These are phyloP conservation scores for Fragosphaeria purpurea DNA, from an alignment of 2,329 filamentous ascomycete genomes.

Conservation along the genomic window DNA sequence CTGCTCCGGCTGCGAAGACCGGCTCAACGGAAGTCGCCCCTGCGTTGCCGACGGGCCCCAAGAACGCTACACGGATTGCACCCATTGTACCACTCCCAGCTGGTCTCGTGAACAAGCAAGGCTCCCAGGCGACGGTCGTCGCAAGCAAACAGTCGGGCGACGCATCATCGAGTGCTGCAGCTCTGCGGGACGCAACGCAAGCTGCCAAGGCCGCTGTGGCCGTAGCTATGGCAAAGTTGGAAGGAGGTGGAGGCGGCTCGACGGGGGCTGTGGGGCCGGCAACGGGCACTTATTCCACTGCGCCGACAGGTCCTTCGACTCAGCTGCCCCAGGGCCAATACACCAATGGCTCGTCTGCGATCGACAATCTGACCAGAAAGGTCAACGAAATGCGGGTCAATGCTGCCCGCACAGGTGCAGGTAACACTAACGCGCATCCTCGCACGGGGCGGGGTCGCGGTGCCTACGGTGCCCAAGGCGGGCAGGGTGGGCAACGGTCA, in stretches of 20 bases:
- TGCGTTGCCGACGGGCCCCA: conserved; percentile 30
- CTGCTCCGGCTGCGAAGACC: not conserved
- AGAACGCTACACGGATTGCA: conserved; percentile 43
- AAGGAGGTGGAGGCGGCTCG: conserved; percentile 24
- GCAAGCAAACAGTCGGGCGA: conserved; percentile 29
- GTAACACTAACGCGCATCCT: conserved; percentile 8
- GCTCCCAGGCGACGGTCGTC: conserved; percentile 21
- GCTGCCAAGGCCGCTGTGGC: conserved; percentile 70
- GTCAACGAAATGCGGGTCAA: conserved; percentile 68
- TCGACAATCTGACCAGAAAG: conserved; percentile 65
- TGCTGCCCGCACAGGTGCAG: conserved; percentile 40
- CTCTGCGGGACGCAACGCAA: conserved; percentile 58
- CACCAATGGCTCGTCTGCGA: conserved; percentile 31
- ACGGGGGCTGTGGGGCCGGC: conserved; percentile 1
- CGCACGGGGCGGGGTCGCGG: conserved; percentile 28
- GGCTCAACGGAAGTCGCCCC: conserved; percentile 16
- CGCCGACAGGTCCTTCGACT: not conserved
- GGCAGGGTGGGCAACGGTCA: conserved; percentile 36
- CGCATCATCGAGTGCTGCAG: conserved; percentile 24
- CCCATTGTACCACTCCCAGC: conserved; percentile 57
- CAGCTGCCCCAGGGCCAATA: conserved; percentile 13
- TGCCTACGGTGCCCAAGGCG: conserved; percentile 18
- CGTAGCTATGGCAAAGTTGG: conserved; percentile 66
- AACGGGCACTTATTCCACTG: conserved; percentile 8
- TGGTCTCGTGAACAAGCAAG: conserved; percentile 23